Base-by-base conservation (phyloP, 1,284 basidiomycete species). In the Chondrostereum purpureum region DNA sequence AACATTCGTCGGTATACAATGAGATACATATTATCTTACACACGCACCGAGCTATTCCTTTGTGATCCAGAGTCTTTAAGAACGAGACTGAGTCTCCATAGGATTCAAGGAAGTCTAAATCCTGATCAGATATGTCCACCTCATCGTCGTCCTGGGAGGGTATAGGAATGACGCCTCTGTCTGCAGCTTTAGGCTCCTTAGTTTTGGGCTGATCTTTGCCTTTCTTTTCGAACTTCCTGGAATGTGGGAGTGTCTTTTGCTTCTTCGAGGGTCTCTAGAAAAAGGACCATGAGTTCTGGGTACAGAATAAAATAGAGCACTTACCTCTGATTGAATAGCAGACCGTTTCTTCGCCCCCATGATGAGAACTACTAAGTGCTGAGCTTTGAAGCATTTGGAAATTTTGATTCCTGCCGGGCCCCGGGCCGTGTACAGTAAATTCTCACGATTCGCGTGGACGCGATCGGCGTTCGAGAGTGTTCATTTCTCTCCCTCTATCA, bases 1-100 rank as follows among this genome's bases (percentile, higher is more conserved):
- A 14, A 35, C n/a, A 46, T 35, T n/a, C n/a, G n/a, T n/a, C n/a
- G n/a, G n/a, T n/a, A n/a, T n/a, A n/a, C n/a, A n/a, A n/a, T n/a
- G n/a, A n/a, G n/a, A n/a, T n/a, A n/a, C n/a, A n/a, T n/a, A n/a
- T n/a, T n/a, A n/a, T n/a, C n/a, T n/a, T 6, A 3, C 16, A 12
- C 3, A 57, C 75, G 45, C 57, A 84, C 88, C 81, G 77, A 48
- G 84, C 69, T 47, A 92, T 87, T 13, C 77, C 83, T 52, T 76
- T 79, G 49, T 73, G 71, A 61, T 91, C 86, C 42, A 91, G 64
- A 31, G 62, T 63, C 20, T 69, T 64, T 39, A 91, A 60, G 61
- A 92, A 92, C 13, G 68, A 62, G 38, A 70, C 66, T 1, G 73
- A 69, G 23, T 67, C 67, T 5, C 79, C 75, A 54, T 78, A 80